Conservation (phyloP, 176 grass and related monocot genomes). For the Elaeis guineensis region DNA sequence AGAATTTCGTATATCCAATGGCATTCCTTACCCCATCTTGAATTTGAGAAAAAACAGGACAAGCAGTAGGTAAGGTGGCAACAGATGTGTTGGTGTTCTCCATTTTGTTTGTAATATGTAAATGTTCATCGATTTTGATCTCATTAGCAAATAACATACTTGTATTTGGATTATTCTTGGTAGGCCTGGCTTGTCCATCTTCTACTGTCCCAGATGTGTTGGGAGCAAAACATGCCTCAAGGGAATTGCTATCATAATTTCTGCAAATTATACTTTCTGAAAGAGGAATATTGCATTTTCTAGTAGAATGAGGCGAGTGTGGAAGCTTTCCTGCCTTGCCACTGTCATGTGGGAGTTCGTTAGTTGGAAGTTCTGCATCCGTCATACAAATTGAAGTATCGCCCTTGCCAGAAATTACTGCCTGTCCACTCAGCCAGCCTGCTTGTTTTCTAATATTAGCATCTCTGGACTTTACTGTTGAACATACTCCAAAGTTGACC, state of each 20-base stretch:
- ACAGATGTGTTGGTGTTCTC: neutral
- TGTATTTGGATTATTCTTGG: neutral
- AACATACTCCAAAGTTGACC: slow-evolving; percentile 15
- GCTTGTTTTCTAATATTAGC: slow-evolving; percentile 2
- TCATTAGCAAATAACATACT: neutral
- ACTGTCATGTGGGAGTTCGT: neutral
- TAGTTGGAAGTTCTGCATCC: slow-evolving; percentile 1
- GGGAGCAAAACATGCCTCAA: slow-evolving; percentile 22
- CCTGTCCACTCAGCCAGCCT: neutral
- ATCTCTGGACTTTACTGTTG: neutral
- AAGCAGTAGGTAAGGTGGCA: neutral
- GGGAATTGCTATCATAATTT: slow-evolving; percentile 15
- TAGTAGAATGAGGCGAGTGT: slow-evolving; percentile 9
- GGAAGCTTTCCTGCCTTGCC: slow-evolving; percentile 10
- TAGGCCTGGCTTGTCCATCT: neutral
- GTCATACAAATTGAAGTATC: slow-evolving; percentile 6
- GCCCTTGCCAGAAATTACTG: neutral
- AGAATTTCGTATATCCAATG: neutral
- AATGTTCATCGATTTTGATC: slow-evolving; percentile 6
- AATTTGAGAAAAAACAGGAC: neutral
- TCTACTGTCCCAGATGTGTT: slow-evolving; percentile 9
- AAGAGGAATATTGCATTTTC: slow-evolving; percentile 14
- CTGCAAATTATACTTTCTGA: slow-evolving; percentile 32
- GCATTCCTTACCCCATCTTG: neutral
- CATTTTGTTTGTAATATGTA: neutral